phyloP scores from a whole-genome alignment of 116 monocot genomes.

The Zostera marina region DNA sequence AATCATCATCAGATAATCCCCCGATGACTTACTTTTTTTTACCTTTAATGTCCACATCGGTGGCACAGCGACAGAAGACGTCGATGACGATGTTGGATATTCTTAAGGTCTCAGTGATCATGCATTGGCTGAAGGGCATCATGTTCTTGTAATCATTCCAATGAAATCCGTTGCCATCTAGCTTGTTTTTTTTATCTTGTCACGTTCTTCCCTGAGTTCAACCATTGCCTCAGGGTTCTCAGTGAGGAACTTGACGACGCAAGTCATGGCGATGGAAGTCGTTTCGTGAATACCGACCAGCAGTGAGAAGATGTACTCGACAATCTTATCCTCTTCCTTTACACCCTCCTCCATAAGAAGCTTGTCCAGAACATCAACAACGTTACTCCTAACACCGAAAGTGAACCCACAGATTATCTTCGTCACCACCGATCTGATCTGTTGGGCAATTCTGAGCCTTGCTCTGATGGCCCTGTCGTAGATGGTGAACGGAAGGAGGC shows the following conservation, averaged over 20 bases:
- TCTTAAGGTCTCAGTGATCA: slow-evolving; percentile 84
- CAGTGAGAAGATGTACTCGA: slow-evolving; percentile 65
- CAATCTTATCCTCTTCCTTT: slow-evolving; percentile 35
- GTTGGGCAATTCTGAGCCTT: slow-evolving; percentile 56
- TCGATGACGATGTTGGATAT: slow-evolving; percentile 76
- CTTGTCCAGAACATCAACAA: slow-evolving; percentile 2
- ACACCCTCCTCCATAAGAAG: slow-evolving; percentile 4
- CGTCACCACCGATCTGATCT: slow-evolving; percentile 41
- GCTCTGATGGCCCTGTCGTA: slow-evolving; percentile 74
- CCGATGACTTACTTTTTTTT: too few species aligned
- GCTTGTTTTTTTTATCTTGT: slow-evolving; percentile 23
- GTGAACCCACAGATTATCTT: slow-evolving; percentile 17
- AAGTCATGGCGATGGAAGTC: slow-evolving; percentile 74
- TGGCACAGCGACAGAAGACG: slow-evolving; percentile 65
- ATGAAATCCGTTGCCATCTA: slow-evolving; percentile 13
- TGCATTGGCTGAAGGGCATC: slow-evolving; percentile 87
- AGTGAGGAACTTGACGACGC: slow-evolving; percentile 67
- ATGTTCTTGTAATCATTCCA: slow-evolving; percentile 83
- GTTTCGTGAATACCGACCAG: slow-evolving; percentile 87
- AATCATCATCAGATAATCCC: not conserved
- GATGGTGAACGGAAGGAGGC: slow-evolving; percentile 39
- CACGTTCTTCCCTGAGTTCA: slow-evolving; percentile 62
- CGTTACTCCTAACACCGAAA: not conserved
- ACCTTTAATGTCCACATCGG: slow-evolving; percentile 60
- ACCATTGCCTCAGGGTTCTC: slow-evolving; percentile 48